phyloP scores from a whole-genome alignment of 306 rosid species.

The Dryas octopetala region DNA sequence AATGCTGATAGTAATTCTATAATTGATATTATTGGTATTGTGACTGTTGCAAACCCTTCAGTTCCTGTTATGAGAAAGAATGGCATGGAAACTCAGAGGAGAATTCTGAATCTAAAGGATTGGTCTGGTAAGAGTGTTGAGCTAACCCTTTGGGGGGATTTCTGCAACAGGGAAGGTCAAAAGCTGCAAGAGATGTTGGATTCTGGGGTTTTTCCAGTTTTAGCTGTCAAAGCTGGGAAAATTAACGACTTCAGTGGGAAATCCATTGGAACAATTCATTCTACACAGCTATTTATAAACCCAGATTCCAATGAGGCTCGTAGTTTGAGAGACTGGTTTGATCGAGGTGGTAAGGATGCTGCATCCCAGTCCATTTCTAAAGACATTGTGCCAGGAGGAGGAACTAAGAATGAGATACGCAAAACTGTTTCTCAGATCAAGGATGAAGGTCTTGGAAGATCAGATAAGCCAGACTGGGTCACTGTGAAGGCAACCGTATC shows the following conservation, averaged over 20 bases:
- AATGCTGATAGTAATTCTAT: conserved; percentile 70
- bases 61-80: conserved; percentile 93
- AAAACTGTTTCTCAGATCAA: conserved; percentile 88
- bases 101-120: conserved; percentile 80
- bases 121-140: conserved; percentile 76
- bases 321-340: conserved; percentile 76
- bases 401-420: conserved; percentile 71
- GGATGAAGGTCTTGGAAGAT: conserved; percentile 92
- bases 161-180: conserved; percentile 96
- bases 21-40: conserved; percentile 81
- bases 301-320: conserved; percentile 77
- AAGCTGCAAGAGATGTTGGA: conserved; percentile 70
- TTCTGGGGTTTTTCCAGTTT: conserved; percentile 60
- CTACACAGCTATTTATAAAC: conserved; percentile 83
- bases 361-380: conserved; percentile 73
- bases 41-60: conserved; percentile 76
- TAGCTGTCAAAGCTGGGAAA: conserved; percentile 94
- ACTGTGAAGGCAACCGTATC: conserved; percentile 78
- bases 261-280: conserved; percentile 81
- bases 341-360: conserved; percentile 65
- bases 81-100: conserved; percentile 95
- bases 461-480: conserved; percentile 94
- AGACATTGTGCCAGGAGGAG: conserved; percentile 66
- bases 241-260: conserved; percentile 90
- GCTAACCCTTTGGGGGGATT: conserved; percentile 94